Conservation (phyloP, 805 yeast genomes). For the Scheffersomyces spartinae region DNA sequence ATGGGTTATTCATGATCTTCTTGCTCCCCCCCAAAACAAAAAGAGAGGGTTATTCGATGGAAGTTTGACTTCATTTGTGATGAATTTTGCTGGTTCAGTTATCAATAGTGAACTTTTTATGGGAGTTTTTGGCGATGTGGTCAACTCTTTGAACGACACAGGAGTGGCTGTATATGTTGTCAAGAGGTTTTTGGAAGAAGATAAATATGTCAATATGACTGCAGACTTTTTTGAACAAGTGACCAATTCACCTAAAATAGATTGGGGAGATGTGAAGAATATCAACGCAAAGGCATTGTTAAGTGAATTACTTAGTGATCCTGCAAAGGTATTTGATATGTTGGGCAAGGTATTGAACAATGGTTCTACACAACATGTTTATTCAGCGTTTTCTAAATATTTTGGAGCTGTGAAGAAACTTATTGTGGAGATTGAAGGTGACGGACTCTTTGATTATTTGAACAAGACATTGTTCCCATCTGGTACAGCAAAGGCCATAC, state of each 20-base stretch:
- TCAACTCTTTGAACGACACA: slow-evolving; percentile 29
- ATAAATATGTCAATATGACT: slow-evolving; percentile 24
- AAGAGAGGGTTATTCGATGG: slow-evolving; percentile 7
- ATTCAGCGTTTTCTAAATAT: slow-evolving; percentile 21
- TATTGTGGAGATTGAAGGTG: slow-evolving; percentile 18
- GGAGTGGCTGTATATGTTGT: slow-evolving; percentile 25
- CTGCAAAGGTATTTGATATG: too few relatives aligned
- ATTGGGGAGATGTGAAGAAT: too few relatives aligned
- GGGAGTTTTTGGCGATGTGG: slow-evolving; percentile 13
- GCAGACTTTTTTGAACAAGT: slow-evolving; percentile 16
- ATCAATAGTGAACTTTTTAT: slow-evolving; percentile 17
- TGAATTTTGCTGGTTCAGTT: slow-evolving; percentile 16
- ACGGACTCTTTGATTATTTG: slow-evolving; percentile 26
- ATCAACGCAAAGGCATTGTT: too few relatives aligned
- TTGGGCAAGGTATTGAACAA: too few relatives aligned
- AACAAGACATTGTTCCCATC: slow-evolving; percentile 22
- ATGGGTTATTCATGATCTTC: slow-evolving; percentile 11
- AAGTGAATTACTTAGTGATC: slow-evolving; percentile 3
- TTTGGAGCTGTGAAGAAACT: slow-evolving; percentile 18
- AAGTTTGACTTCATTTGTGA: slow-evolving; percentile 8
- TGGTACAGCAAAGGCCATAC: slow-evolving; percentile 3
- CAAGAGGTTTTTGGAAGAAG: slow-evolving; percentile 23
- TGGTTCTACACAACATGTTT: too few relatives aligned
- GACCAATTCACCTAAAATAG: too few relatives aligned
- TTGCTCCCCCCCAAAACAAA: slow-evolving; percentile 6